Evolutionary conservation across 768 basidiomycete species (phyloP), one percentile per base, ranked within the genome.

Genomic region (Kwoniella sp.): DNA sequence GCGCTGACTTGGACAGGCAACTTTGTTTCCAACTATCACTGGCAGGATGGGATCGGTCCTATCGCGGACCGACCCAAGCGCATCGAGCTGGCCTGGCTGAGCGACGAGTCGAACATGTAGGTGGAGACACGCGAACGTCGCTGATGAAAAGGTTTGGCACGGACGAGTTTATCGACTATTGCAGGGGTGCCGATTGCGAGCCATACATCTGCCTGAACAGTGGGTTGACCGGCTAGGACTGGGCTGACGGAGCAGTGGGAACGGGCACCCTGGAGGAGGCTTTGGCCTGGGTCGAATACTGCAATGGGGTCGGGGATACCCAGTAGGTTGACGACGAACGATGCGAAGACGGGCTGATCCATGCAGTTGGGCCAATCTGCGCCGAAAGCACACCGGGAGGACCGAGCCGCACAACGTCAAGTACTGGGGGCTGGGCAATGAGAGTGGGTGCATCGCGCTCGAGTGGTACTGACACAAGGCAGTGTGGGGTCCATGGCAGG

Each of bases 261-360:
- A 83, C 82, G 0, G 82, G 83, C 3, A 82, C 81, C 0, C 73
- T 81, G 7, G 81, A 82, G 50, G 82, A 83, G 34, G 82, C 82
- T 0, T 69, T 84, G 20, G 78, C 77, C 6, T 83, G 71, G 82
- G 50, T 83, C 14, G 83, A 84, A 55, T 84, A 83, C 67, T 83
- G 82, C 64, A 83, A 83, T 53, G 79, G 81, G 0, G 76, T 71
- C 0, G 74, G 75, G 1, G 70, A 76, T 50, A 76, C 77, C 8
- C 56, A 70, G 70, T 69, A 33, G 45, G 64, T 75, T 14, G 65
- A 5, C 5, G 8, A 17, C n/a, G 25, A 43, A 22, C 11, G 9
- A 7, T 27, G 42, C 15, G 44, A 75, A 17, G 75, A n/a, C 44
- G 6, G 4, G 31, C 44, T 34, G 44, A 77, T 55, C 78, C 77